Evolutionary conservation across 176 grass and related monocot species (phyloP), one percentile per base, ranked within the genome.

Genomic region (Miscanthus lutarioriparius): DNA sequence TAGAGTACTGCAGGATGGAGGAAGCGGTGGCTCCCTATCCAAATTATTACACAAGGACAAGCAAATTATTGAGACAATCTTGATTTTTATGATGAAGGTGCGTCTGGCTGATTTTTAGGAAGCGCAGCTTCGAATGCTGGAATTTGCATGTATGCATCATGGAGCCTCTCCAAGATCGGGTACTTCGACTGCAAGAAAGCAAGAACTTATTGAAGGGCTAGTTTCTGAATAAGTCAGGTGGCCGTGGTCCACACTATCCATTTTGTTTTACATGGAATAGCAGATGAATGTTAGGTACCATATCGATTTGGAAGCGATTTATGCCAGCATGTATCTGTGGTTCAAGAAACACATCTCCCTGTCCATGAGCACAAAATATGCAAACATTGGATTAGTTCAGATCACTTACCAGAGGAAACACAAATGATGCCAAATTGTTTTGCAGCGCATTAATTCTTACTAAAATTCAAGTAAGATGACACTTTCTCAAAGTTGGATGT

Each of bases 71-170:
- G 9, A 20, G 49, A 5, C 23, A 26, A 65, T 76, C 32, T 41
- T 81, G 59, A 37, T 49, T 80, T 1, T 85, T 47, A 78, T 4
- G 72, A 77, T 47, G 73, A 72, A 5, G 89, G 87, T 53, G 91
- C 85, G 80, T 97, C 94, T 63, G 79, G 91, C 72, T 97, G 94
- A 53, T 80, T 97, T 66, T 94, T 80, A 37, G 94, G 89, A 22
- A 94, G 70, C 16, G 94, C 89, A 36, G 87, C 87, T 80, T 86
- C 75, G 83, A 97, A 97, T 85, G 87, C 89, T 5, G 87, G 91
- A 15, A 73, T 88, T 54, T 90, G 65, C 92, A 91, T 88, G 72
- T 97, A 97, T 1, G 61, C 83, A 1, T 97, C 87, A 68, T 97
- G 89, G 19, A 97, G 62, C 68, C 80, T 86, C 19, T 75, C 76